Percentiles rank a stretch among this genome's conserved stretches.
Conservation (phyloP, 2,329 filamentous ascomycete species). For the Claviceps quebecensis region DNA sequence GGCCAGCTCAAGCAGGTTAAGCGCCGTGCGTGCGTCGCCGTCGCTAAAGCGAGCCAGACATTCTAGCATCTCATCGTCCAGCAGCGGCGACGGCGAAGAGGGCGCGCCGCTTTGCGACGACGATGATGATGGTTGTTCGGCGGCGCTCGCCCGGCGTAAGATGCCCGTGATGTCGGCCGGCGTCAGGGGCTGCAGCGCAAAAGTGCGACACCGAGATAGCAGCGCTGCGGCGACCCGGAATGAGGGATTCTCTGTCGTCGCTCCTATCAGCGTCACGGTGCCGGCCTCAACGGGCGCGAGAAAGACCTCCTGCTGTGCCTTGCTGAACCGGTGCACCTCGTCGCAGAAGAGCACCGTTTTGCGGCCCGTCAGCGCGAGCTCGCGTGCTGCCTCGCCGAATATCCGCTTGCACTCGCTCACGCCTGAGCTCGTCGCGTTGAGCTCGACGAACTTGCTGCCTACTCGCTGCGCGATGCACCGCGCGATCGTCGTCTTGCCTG, state of each 20-base stretch:
- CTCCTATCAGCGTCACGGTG: conserved; percentile 80
- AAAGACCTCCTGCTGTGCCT: conserved; percentile 89
- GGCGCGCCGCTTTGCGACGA: conserved; percentile 11
- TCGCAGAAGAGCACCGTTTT: conserved; percentile 97
- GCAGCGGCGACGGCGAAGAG: conserved; percentile 35
- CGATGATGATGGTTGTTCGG: conserved; percentile 26
- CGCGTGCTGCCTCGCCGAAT: conserved; percentile 70
- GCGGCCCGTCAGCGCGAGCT: conserved; percentile 65
- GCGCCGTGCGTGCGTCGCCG: conserved; percentile 81
- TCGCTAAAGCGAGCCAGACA: conserved; percentile 82
- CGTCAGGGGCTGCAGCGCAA: conserved; percentile 65
- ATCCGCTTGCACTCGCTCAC: conserved; percentile 87
- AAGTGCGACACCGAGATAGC: conserved; percentile 78
- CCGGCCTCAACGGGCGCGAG: conserved; percentile 84
- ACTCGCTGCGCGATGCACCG: conserved; percentile 74
- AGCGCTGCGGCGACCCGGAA: conserved; percentile 86
- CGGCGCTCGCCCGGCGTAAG: conserved; percentile 55
- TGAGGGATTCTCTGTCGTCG: conserved; percentile 92
- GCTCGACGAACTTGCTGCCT: conserved; percentile 80
- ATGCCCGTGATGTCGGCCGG: conserved; percentile 61
- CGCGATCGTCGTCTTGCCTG: conserved; percentile 84
- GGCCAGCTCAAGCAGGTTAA: conserved; percentile 84
- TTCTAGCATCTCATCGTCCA: conserved; percentile 61
- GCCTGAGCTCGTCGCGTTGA: conserved; percentile 82
- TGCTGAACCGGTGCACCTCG: conserved; percentile 86